Percentiles rank a stretch among this genome's conserved stretches.
These are phyloP conservation scores for Alternaria consortialis DNA, from an alignment of 2,329 filamentous ascomycete species.

Conservation along the genomic window DNA sequence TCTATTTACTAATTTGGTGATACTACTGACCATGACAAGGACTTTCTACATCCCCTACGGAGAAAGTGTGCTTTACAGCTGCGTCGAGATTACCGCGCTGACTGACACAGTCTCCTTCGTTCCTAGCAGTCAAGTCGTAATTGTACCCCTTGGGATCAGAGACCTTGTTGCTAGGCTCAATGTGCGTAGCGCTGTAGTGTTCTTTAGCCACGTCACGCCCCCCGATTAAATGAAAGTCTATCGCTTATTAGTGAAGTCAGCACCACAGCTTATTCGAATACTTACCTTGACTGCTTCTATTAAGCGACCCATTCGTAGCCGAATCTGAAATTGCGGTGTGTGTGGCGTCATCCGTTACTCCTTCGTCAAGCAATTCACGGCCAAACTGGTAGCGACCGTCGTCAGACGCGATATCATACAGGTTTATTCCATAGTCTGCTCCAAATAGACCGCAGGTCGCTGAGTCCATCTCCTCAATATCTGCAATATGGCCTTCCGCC, in stretches of 20 bases:
- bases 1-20: constrained; percentile 12
- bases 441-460: not conserved
- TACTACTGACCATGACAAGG: constrained; percentile 22
- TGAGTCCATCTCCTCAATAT: not conserved
- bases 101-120: not conserved
- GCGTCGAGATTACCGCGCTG: not conserved
- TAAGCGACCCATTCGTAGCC: not conserved
- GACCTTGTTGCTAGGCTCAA: not conserved
- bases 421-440: not conserved
- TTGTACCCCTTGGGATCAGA: not conserved
- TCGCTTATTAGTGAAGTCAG: not conserved
- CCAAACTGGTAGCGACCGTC: not conserved
- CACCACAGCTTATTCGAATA: not conserved
- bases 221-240: not conserved
- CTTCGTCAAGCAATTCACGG: not conserved
- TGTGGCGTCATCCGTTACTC: not conserved
- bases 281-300: not conserved
- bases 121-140: not conserved
- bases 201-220: not conserved
- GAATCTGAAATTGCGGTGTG: too few relatives aligned
- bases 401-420: not conserved
- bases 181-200: not conserved
- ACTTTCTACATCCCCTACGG: constrained; percentile 8
- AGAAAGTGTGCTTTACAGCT: constrained; percentile 17
- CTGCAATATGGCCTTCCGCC: not conserved